These are phyloP conservation scores for Yamadazyma siamensis DNA, from an alignment of 1,139 yeast species.

Conservation along the genomic window DNA sequence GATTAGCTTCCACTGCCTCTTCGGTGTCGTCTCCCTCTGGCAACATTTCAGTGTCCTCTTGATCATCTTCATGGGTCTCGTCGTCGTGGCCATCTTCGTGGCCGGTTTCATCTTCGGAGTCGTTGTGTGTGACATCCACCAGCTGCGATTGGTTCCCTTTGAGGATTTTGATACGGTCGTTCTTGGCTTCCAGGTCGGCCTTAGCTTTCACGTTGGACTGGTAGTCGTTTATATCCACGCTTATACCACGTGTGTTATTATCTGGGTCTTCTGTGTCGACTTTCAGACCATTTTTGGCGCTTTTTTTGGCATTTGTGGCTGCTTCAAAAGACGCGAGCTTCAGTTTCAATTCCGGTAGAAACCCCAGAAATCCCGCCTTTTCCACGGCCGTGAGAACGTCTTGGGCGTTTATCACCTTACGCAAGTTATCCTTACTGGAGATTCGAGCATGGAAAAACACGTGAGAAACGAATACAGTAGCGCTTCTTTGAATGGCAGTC, in stretches of 20 bases:
- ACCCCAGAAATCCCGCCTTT: slow-evolving; percentile 51
- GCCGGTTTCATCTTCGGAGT: too few relatives aligned
- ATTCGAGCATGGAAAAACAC: slow-evolving; percentile 60
- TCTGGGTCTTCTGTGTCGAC: slow-evolving; percentile 11
- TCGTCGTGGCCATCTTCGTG: too few relatives aligned
- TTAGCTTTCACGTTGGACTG: too few relatives aligned
- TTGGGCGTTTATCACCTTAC: slow-evolving; percentile 64
- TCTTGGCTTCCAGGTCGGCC: slow-evolving; percentile 5
- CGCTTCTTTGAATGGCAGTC: slow-evolving; percentile 64
- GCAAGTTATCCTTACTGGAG: slow-evolving; percentile 45
- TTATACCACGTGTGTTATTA: not conserved
- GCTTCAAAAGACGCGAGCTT: slow-evolving; percentile 46
- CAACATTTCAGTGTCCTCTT: too few relatives aligned
- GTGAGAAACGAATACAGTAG: slow-evolving; percentile 72
- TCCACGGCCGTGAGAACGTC: slow-evolving; percentile 63
- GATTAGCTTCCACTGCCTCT: too few relatives aligned
- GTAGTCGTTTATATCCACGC: not conserved
- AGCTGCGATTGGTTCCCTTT: too few relatives aligned
- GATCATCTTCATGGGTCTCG: too few relatives aligned
- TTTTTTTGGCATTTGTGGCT: slow-evolving; percentile 38
- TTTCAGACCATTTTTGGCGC: too few relatives aligned
- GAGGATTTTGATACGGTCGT: too few relatives aligned
- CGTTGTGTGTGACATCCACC: too few relatives aligned
- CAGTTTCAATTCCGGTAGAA: slow-evolving; percentile 50
- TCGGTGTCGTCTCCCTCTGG: too few relatives aligned